Conservation (phyloP, 257 asterid genomes). For the Cruciata laevipes region DNA sequence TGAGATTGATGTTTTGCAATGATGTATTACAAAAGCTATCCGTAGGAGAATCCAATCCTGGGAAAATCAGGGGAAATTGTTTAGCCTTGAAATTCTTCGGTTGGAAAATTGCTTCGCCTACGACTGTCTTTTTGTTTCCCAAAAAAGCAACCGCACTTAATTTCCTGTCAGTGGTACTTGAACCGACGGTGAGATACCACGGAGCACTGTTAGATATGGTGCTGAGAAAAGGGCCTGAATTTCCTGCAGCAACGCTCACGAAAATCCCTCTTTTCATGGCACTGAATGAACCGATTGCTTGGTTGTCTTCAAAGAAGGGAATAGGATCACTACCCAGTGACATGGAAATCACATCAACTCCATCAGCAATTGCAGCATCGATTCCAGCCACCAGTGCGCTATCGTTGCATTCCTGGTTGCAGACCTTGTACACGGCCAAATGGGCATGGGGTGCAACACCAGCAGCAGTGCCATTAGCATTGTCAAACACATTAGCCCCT, state of each 20-base stretch:
- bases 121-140: too few species aligned
- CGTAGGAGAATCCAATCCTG: too few species aligned
- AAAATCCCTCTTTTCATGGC: slow-evolving; percentile 41
- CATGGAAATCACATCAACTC: slow-evolving; percentile 23
- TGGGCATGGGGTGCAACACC: slow-evolving; percentile 61
- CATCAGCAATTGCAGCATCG: slow-evolving; percentile 15
- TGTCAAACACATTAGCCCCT: slow-evolving; percentile 42
- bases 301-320: neutral
- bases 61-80: too few species aligned
- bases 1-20: too few species aligned
- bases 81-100: too few species aligned
- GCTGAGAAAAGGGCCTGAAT: slow-evolving; percentile 16
- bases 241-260: slow-evolving; percentile 41
- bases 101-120: too few species aligned
- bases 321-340: slow-evolving; percentile 23
- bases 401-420: neutral
- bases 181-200: slow-evolving; percentile 18
- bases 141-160: too few species aligned
- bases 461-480: slow-evolving; percentile 24
- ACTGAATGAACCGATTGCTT: slow-evolving; percentile 31
- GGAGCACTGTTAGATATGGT: neutral
- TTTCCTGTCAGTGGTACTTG: slow-evolving; percentile 35
- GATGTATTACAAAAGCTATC: too few species aligned
- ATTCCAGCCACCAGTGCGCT: slow-evolving; percentile 29
- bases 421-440: slow-evolving; percentile 43